Evolutionary conservation across 2,329 filamentous ascomycete species (phyloP), one percentile per base, ranked within the genome.

Genomic region (Bimuria novae-zelandiae): DNA sequence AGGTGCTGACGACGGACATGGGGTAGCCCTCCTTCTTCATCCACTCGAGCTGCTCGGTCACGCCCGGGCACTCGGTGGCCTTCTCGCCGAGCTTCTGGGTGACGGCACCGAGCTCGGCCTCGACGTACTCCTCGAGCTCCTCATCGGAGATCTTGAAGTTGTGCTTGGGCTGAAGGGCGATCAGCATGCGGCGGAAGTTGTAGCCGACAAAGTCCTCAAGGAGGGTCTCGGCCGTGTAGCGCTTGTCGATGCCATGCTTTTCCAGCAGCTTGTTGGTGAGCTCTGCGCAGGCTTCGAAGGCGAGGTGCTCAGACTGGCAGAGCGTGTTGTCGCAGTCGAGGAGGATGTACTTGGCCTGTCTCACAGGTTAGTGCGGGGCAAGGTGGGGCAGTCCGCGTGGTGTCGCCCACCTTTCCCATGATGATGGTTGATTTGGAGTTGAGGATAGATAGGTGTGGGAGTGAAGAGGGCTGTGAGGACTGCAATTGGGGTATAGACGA

Each of bases 111-210:
- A 95, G 89, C 77, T 96, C 92, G 64, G 81, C 81, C 64, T 79
- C 81, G 57, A 95, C 90, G 72, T 90, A 95, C 35, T 71, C 73
- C 65, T 94, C 86, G 52, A 92, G 76, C 69, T 95, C 89, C 2
- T 84, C 85, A 17, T 81, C 74, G 22, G 76, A 65, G 76, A 96
- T 84, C 48, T 81, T 77, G 76, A 96, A 93, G 75, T 82, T 80
- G 80, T 90, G 86, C 75, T 89, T 88, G 74, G 85, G 78, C 75
- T 92, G 86, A 56, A 96, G 84, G 56, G 84, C 85, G 54, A 80
- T 76, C 77, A 96, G 87, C 90, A 96, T 96, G 76, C 90, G 90
- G 63, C 91, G 90, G 83, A 96, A 96, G 83, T 95, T 96, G 75
- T 94, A 89, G 66, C 92, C 92, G 64, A 96, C 90, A 68, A 95